Evolutionary conservation across 345 rosid species (phyloP).

Genomic region (Brassica incana): DNA sequence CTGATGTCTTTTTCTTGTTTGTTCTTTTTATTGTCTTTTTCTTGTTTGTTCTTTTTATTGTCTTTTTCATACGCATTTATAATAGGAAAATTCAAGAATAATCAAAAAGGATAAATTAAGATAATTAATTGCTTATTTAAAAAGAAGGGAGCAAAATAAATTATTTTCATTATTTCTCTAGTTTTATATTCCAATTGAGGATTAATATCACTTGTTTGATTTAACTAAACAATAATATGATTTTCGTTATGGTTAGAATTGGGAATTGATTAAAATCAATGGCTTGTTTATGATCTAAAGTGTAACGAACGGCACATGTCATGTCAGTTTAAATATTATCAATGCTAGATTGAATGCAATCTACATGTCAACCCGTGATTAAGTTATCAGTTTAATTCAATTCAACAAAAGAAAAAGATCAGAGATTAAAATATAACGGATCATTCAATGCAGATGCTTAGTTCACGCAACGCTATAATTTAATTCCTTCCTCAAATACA

Average conservation of each 20-base stretch:
- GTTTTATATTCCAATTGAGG: background rate
- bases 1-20: background rate
- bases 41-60: background rate
- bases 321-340: background rate
- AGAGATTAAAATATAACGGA: slow-evolving; percentile 18
- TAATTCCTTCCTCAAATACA: background rate
- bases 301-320: background rate
- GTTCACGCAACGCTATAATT: slow-evolving; percentile 6
- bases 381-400: background rate
- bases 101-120: background rate
- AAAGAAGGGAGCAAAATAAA: background rate
- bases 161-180: background rate
- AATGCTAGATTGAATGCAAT: background rate
- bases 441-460: slow-evolving; percentile 15
- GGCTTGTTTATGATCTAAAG: background rate
- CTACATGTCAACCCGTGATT: slow-evolving; percentile 9
- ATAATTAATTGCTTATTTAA: background rate
- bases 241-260: slow-evolving; percentile 13
- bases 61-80: background rate
- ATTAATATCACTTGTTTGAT: background rate
- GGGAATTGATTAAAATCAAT: background rate
- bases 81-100: background rate
- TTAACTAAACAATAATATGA: background rate
- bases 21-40: background rate
- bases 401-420: background rate